Evolutionary conservation across 2,329 filamentous ascomycete species (phyloP).

Genomic region (Phaeosphaeria sp.): DNA sequence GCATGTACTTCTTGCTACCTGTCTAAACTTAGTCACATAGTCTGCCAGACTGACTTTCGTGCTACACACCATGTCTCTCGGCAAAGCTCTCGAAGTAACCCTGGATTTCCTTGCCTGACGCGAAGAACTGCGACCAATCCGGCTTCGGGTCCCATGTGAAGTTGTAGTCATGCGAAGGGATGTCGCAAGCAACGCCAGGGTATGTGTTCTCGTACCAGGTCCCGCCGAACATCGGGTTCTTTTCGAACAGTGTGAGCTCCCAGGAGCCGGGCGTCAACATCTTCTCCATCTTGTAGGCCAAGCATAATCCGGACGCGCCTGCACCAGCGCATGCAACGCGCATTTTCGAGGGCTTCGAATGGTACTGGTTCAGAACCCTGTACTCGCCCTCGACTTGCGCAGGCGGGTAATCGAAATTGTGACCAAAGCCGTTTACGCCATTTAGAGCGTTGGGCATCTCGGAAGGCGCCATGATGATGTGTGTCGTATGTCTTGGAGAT

Average conservation of each 20-base stretch:
- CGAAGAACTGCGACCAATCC: slow-evolving; percentile 61
- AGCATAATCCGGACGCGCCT: slow-evolving; percentile 39
- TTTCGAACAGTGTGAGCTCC: slow-evolving; percentile 41
- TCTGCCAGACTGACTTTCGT: neutral
- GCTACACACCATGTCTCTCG: slow-evolving; percentile 66
- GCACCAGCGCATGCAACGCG: slow-evolving; percentile 40
- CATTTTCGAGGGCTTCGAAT: slow-evolving; percentile 40
- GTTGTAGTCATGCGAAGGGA: slow-evolving; percentile 64
- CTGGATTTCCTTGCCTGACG: slow-evolving; percentile 57
- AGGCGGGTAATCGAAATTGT: slow-evolving; percentile 39
- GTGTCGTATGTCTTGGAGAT: neutral
- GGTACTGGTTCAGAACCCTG: slow-evolving; percentile 40
- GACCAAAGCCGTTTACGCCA: slow-evolving; percentile 35
- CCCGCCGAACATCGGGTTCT: slow-evolving; percentile 39
- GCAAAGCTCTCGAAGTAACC: slow-evolving; percentile 59
- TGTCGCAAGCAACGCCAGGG: slow-evolving; percentile 44
- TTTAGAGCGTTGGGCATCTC: slow-evolving; percentile 36
- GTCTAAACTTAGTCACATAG: neutral
- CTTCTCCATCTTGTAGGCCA: slow-evolving; percentile 45
- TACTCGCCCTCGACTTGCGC: slow-evolving; percentile 39
- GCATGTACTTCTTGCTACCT: slow-evolving; percentile 55
- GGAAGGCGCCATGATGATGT: slow-evolving; percentile 35
- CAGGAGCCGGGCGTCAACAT: slow-evolving; percentile 38
- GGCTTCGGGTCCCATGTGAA: slow-evolving; percentile 68
- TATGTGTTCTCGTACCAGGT: slow-evolving; percentile 47